These are phyloP conservation scores for Thelonectria blattea DNA, from an alignment of 2,329 filamentous ascomycete species.

Conservation along the genomic window DNA sequence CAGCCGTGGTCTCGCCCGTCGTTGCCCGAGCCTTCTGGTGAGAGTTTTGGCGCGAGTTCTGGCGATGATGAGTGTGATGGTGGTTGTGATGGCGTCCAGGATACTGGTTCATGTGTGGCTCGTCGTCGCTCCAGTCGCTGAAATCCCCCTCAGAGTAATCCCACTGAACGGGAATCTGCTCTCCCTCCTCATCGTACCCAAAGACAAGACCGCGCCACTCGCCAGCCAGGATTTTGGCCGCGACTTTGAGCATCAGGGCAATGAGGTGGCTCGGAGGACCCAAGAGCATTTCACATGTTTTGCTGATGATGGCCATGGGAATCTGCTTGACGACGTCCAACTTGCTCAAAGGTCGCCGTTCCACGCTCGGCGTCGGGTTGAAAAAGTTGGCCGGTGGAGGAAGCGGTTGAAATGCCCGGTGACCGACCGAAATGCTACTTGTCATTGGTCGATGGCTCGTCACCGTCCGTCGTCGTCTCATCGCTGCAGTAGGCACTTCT, in stretches of 20 bases:
- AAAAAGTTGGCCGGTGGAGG: conserved; percentile 72
- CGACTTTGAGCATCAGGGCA: conserved; percentile 79
- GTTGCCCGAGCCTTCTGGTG: conserved; percentile 1
- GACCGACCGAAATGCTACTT: conserved; percentile 35
- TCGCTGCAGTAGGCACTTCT: conserved; percentile 4
- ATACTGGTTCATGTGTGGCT: conserved; percentile 37
- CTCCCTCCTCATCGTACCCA: conserved; percentile 59
- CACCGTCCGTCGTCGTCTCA: conserved; percentile 24
- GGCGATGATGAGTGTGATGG: conserved; percentile 18
- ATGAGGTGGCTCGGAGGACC: conserved; percentile 82
- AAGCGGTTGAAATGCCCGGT: conserved; percentile 68
- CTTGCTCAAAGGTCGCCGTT: conserved; percentile 32
- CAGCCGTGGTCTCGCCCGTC: conserved; percentile 4
- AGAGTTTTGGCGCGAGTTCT: conserved; percentile 8
- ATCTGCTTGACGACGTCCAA: conserved; percentile 34
- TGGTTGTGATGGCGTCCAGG: conserved; percentile 12
- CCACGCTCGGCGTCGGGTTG: conserved; percentile 50
- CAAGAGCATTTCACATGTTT: conserved; percentile 77
- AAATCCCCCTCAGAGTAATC: conserved; percentile 65
- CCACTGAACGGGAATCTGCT: conserved; percentile 64
- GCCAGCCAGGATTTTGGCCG: conserved; percentile 72
- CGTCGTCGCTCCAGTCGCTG: conserved; percentile 63
- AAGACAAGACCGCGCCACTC: conserved; percentile 67
- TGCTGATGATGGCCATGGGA: conserved; percentile 69
- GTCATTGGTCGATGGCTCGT: conserved; percentile 35